Evolutionary conservation across 495 filamentous ascomycete species (phyloP), one percentile per base, ranked within the genome.

Genomic region (Neurospora tetraspora): DNA sequence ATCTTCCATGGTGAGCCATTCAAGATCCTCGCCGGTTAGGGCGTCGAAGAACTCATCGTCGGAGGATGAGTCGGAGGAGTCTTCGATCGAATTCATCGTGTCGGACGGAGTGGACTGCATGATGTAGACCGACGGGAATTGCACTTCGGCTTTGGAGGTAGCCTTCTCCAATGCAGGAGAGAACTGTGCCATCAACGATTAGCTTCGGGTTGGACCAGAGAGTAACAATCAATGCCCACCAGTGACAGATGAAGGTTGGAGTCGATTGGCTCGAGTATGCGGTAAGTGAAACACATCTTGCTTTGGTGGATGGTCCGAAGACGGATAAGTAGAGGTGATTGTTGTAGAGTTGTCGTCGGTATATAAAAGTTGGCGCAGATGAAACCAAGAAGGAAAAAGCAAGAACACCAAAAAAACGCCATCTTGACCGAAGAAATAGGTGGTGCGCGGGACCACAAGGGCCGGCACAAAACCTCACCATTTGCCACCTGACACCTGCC

Each of bases 81-180:
- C 4, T 11, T 11, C n/a, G 3, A 2, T 5, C 0, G 1, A 2
- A 4, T 23, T 9, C 9, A 23, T 4, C 1, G 47, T 59, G 11
- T 59, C 47, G 11, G 12, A 7, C 23, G 11, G 23, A 7, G 47
- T 59, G 1, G 47, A 31, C 23, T 8, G 23, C 0, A 61, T 1
- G 12, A 1, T 0, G 5, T 8, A 31, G 12, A 61, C 27, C 6
- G 53, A 18, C 2, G 53, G 12, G 12, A 34, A 34, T 7, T 61
- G 2, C 6, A 61, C 53, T 4, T 34, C 6, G 6, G 14, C 27
- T 0, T 16, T 61, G 6, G 27, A 18, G 6, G 53, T 61, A 4
- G 5, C 5, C 23, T 61, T 34, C 53, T 61, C 27, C 53, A 61
- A 4, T 18, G 6, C 27, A 34, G 27, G 53, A 34, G 53, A 61